Conservation (phyloP, 208 protist species). For the Acanthamoeba castellanii region DNA sequence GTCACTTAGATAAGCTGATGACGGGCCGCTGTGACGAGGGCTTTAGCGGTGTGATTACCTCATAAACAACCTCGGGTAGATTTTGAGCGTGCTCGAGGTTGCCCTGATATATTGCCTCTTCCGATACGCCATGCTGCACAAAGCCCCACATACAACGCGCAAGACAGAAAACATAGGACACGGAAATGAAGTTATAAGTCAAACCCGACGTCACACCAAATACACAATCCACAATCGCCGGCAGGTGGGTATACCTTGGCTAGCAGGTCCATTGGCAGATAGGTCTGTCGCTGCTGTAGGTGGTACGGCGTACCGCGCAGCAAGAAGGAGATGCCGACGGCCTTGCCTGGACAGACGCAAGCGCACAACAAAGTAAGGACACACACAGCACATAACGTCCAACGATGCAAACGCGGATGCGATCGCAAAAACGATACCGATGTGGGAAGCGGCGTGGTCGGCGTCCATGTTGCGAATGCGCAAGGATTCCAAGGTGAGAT, state of each 20-base stretch:
- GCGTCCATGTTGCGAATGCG: conserved; percentile 63
- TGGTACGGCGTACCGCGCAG: conserved; percentile 71
- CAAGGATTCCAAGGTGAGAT: conserved; percentile 69
- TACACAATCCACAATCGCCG: background rate
- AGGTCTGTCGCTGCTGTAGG: background rate
- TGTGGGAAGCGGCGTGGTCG: conserved; percentile 76
- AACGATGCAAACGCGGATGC: background rate
- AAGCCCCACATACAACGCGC: background rate
- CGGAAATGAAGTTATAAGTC: background rate
- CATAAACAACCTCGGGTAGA: conserved; percentile 47
- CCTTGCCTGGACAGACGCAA: conserved; percentile 46
- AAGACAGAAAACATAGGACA: background rate
- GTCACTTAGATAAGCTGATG: background rate
- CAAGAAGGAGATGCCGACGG: conserved; percentile 58
- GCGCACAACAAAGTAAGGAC: background rate
- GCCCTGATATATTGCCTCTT: conserved; percentile 50
- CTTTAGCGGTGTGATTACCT: background rate
- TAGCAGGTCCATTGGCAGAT: conserved; percentile 64
- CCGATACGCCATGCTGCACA: conserved; percentile 40
- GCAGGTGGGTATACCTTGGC: conserved; percentile 55
- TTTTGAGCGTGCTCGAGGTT: conserved; percentile 6
- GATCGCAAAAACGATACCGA: background rate
- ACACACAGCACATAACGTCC: background rate
- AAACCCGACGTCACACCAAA: background rate
- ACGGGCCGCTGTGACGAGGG: background rate